Base-by-base conservation (phyloP, 208 protist genomes). In the Crithidia fasciculata region DNA sequence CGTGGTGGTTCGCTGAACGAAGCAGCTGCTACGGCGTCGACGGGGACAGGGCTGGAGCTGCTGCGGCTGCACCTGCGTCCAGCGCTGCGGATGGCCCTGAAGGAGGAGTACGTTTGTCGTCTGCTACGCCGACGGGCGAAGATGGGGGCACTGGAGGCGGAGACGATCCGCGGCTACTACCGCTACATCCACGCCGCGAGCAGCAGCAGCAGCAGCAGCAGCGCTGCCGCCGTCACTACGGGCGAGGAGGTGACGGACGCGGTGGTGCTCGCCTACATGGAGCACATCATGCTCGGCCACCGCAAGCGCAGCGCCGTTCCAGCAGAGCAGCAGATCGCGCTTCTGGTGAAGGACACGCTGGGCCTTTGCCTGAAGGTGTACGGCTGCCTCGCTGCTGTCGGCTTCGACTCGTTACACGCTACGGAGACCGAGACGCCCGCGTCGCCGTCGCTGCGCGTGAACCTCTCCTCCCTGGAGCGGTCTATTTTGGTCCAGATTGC, bases 301-400 rank as follows among this genome's bases (percentile, higher is more conserved):
- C 37, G 53, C 49, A 52, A 57, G 18, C 47, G 50, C 63, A 56
- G 56, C 44, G 37, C 49, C 28, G 56, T 73, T 28, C 15, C 61
- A n/a, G n/a, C 61, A 4, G 67, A 73, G 53, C 74, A 79, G 45
- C 74, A 69, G 18, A 83, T 74, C 43, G 54, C 54, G 44, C 72
- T 76, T 50, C 62, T 74, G 54, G 55, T 95, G 15, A 61, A 79
- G 28, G 36, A 55, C 0, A 63, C 78, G 8, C 69, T 95, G 43
- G 87, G 82, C 3, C 53, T 92, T n/a, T 84, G 78, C 36, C 72
- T 86, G 45, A 88, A 88, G 47, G 83, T 92, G 3, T 93, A 90
- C 70, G 80, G 81, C 18, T 95, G 91, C 74, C 75, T 94, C 60
- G 72, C 81, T 37, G 74, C 80, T 2, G 50, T 85, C 39, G 85